Evolutionary conservation across 768 basidiomycete species (phyloP), one percentile per base, ranked within the genome.

Genomic region (Tubosaeta sp.): DNA sequence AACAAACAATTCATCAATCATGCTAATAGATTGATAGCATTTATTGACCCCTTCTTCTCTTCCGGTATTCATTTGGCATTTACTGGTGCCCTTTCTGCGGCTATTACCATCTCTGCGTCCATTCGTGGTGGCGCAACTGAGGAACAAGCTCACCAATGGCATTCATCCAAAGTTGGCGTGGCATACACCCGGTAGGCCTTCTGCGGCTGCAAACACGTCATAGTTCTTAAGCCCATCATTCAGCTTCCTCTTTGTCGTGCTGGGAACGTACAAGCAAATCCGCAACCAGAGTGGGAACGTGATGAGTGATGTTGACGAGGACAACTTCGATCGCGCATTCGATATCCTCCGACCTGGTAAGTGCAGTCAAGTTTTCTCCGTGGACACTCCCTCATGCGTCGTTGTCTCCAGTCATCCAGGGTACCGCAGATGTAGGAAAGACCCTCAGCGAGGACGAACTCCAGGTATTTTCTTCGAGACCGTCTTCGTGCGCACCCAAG

Each of bases 301-400:
- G 11, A 49, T 53, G 55, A 53, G 47, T 19, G 54, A 55, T 14
- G 51, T 55, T 4, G 46, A 55, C 8, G 54, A 55, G 22, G 51
- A 53, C 36, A 53, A 55, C 19, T 48, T 55, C 10, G 51, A 55
- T 22, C 43, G 43, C 5, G 43, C 43, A 31, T 44, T 44, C 13
- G 43, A 44, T 31, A 44, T 44, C 19, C 43, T 44, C 29, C 43
- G 43, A 45, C 31, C 44, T 22, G 31, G 44, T 34, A 34, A 1
- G 31, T 32, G 7, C 3, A 22, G 13, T 14, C 25, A 6, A 22
- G 30, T 30, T 34, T 10, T 45, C n/a, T 18, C 13, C 29, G 18
- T 19, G 18, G 13, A 19, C 29, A 44, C 14, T 4, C 3, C 27
- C 43, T 44, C 12, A 44, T 7, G 7, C 8, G n/a, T n/a, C 9